phyloP scores from a whole-genome alignment of 73 alveolate genomes.

The Urostyla sp. region DNA sequence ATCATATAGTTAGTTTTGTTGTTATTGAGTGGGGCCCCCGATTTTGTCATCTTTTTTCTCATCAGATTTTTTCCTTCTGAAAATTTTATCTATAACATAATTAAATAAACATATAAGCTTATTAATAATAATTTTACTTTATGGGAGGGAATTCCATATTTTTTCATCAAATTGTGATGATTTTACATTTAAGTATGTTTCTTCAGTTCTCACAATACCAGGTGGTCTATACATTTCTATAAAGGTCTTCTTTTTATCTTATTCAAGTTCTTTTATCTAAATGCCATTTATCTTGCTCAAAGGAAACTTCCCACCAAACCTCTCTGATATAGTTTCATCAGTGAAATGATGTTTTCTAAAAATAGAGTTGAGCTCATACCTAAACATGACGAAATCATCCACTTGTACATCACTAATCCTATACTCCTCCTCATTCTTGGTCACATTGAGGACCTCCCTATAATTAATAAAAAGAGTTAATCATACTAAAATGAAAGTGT shows the following conservation, averaged over 20 bases:
- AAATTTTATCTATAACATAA: background rate
- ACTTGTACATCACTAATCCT: conserved; percentile 42
- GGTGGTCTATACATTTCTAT: conserved; percentile 75
- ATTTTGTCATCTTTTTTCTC: conserved; percentile 22
- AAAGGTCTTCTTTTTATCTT: conserved; percentile 39
- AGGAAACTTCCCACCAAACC: conserved; percentile 57
- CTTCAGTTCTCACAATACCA: conserved; percentile 50
- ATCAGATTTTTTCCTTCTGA: conserved; percentile 6
- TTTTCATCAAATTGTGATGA: conserved; percentile 8
- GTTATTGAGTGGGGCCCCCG: background rate
- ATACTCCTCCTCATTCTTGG: conserved; percentile 55
- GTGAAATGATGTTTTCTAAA: conserved; percentile 51
- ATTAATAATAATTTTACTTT: too few species aligned
- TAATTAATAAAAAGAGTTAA: background rate
- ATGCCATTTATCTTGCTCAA: conserved; percentile 59
- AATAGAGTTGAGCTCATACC: conserved; percentile 68
- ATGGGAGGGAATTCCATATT: conserved; percentile 55
- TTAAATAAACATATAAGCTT: background rate
- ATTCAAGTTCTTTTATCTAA: conserved; percentile 47
- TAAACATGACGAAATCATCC: conserved; percentile 60
- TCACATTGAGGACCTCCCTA: conserved; percentile 45
- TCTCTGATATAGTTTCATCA: conserved; percentile 4
- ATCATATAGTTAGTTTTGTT: background rate
- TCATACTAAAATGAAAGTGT: conserved; percentile 50
- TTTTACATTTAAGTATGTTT: background rate